phyloP scores from a whole-genome alignment of 2,329 filamentous ascomycete genomes.

The Arthroderma uncinatum region DNA sequence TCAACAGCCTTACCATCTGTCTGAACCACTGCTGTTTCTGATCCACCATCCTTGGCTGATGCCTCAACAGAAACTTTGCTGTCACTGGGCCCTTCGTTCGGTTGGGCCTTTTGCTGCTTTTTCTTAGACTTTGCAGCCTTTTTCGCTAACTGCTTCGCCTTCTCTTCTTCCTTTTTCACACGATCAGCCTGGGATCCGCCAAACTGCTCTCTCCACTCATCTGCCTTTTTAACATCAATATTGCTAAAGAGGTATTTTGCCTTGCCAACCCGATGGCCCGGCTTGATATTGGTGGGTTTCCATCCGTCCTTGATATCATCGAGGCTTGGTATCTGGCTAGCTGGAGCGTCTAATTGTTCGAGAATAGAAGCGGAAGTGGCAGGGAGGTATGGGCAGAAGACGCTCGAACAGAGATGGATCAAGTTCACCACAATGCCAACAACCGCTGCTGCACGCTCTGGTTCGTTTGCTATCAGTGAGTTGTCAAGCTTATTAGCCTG shows the following conservation, averaged over 20 bases:
- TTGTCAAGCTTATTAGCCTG: constrained; percentile 54
- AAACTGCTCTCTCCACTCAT: constrained; percentile 70
- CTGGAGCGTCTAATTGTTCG: constrained; percentile 56
- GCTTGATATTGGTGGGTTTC: constrained; percentile 48
- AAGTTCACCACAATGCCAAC: constrained; percentile 75
- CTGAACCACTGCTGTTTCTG: constrained; percentile 20
- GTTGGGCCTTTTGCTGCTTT: constrained; percentile 7
- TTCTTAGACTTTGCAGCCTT: constrained; percentile 17
- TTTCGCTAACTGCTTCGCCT: constrained; percentile 30
- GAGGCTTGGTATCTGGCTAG: constrained; percentile 49
- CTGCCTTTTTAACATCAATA: constrained; percentile 70
- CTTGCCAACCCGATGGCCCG: constrained; percentile 71
- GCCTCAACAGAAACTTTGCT: constrained; percentile 22
- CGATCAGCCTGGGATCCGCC: constrained; percentile 56
- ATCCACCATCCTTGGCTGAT: constrained; percentile 26
- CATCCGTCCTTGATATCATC: constrained; percentile 47
- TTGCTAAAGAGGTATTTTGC: constrained; percentile 70
- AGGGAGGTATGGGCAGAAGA: constrained; percentile 78
- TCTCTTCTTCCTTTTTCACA: constrained; percentile 55
- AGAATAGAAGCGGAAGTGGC: constrained; percentile 65
- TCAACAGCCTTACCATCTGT: constrained; percentile 28
- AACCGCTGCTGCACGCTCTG: constrained; percentile 48
- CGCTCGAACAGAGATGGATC: constrained; percentile 65
- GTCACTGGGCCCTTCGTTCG: neutral
- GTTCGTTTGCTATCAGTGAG: constrained; percentile 47